Evolutionary conservation across 768 basidiomycete genomes (phyloP).

Genomic region (Suillus subalutaceus): DNA sequence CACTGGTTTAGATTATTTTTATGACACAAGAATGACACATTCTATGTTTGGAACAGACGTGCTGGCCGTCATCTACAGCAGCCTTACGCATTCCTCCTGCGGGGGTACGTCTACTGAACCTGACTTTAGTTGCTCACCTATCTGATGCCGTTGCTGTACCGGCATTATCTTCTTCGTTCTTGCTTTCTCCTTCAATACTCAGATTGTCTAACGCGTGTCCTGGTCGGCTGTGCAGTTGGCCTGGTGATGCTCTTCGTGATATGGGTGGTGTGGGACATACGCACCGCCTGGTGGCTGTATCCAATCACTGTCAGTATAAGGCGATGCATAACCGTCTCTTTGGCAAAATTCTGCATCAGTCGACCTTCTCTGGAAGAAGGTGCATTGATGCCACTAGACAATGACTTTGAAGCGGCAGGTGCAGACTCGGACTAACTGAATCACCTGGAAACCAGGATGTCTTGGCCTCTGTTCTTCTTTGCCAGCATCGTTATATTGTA

Average conservation of each 20-base stretch:
- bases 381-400: not conserved
- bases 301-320: not conserved
- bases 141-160: not conserved
- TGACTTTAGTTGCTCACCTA: not conserved
- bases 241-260: slow-evolving; percentile 7
- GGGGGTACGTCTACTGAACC: slow-evolving; percentile 23
- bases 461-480: not conserved
- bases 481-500: not conserved
- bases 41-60: slow-evolving; percentile 22
- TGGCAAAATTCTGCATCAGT: not conserved
- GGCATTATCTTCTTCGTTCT: slow-evolving; percentile 13
- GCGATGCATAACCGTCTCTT: not conserved
- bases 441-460: not conserved
- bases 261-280: slow-evolving; percentile 11
- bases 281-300: not conserved
- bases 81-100: slow-evolving; percentile 35
- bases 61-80: slow-evolving; percentile 33
- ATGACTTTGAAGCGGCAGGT: not conserved
- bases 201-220: not conserved
- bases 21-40: slow-evolving; percentile 21
- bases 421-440: not conserved
- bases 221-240: slow-evolving; percentile 9
- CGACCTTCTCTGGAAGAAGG: not conserved
- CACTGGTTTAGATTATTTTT: slow-evolving; percentile 28
- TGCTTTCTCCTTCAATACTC: slow-evolving; percentile 10